Evolutionary conservation across 805 yeast species (phyloP), one percentile per base, ranked within the genome.

Genomic region (Starmerella etchellsii): DNA sequence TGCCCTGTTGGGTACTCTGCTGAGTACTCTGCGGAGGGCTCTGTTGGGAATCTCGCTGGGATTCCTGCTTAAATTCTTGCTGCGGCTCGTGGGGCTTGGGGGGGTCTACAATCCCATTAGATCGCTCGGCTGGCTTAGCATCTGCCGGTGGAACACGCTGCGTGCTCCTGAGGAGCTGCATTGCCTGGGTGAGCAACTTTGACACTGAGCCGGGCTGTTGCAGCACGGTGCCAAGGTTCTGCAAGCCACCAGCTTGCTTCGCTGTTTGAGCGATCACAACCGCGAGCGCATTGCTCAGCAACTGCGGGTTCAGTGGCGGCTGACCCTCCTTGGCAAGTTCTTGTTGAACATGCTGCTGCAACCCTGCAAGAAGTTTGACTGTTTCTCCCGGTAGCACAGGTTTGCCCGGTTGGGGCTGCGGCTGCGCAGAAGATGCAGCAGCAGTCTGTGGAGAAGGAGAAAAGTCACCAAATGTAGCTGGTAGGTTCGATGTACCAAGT

Each of bases 201-300:
- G 41, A 42, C 21, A 48, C 49, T 5, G 51, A 47, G 18, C 42
- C 51, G 7, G 51, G 50, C 40, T 46, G 52, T 20, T 49, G 47
- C 16, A 53, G 40, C 15, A 52, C 43, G 18, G 40, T 24, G 9
- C 46, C 49, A 7, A 53, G 40, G 31, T 37, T 48, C 31, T 50
- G 48, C 15, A 54, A 37, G 3, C 62, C 62, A 15, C 57, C 58
- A n/a, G 54, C 52, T 51, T 76, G 77, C 52, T 85, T 82, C 0
- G 94, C 94, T 7, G 87, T 87, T 50, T 78, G 87, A 10, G 93
- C 88, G 47, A 87, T 84, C 0, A 95, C 88, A 66, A 87, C 81
- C 2, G 95, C 95, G 50, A 87, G 67, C 1, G 95, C 95, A 52
- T 81, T 85, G 8, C 95, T 87, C 51, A 87, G 66, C 40, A 85